These are phyloP conservation scores for Trichoderma orchidacearum DNA, from an alignment of 495 filamentous ascomycete species.

Conservation along the genomic window DNA sequence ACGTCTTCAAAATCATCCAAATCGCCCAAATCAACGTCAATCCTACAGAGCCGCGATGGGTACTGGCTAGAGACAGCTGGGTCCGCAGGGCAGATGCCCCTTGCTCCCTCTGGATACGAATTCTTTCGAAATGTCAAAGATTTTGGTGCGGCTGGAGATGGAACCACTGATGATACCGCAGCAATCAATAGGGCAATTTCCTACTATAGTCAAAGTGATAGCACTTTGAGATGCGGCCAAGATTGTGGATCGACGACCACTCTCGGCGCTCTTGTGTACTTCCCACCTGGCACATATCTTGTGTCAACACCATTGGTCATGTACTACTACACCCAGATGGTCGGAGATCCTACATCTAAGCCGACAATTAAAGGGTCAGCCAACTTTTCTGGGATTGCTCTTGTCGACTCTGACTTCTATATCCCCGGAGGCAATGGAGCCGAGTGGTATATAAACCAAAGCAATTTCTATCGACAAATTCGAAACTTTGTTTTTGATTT, in stretches of 20 bases:
- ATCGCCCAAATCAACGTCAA: no score
- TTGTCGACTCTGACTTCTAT: constrained; percentile 61
- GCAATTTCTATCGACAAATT: constrained; percentile 96
- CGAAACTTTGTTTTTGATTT: constrained; percentile 91
- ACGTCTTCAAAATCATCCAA: no score
- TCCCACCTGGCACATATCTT: constrained; percentile 64
- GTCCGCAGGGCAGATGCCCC: no score
- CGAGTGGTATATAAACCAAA: constrained; percentile 82
- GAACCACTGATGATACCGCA: constrained; percentile 61
- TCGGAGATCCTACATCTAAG: constrained; percentile 47
- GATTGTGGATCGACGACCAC: constrained; percentile 48
- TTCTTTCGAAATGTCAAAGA: constrained; percentile 49
- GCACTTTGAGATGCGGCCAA: constrained; percentile 39
- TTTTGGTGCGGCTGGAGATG: constrained; percentile 39
- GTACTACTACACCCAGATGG: constrained; percentile 46
- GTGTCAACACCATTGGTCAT: constrained; percentile 51
- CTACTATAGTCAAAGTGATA: constrained; percentile 10
- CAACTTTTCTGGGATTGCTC: constrained; percentile 46
- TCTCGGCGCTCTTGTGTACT: constrained; percentile 66
- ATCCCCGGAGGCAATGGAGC: no score
- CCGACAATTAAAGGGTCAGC: constrained; percentile 52
- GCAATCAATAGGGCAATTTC: constrained; percentile 72
- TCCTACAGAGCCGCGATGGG: no score
- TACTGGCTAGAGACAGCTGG: no score
- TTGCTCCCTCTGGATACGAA: constrained; percentile 33